Percentiles rank a stretch among this genome's conserved stretches.
These are phyloP conservation scores for Plasmodium malariae DNA, from an alignment of 169 alveolate species.

Conservation along the genomic window DNA sequence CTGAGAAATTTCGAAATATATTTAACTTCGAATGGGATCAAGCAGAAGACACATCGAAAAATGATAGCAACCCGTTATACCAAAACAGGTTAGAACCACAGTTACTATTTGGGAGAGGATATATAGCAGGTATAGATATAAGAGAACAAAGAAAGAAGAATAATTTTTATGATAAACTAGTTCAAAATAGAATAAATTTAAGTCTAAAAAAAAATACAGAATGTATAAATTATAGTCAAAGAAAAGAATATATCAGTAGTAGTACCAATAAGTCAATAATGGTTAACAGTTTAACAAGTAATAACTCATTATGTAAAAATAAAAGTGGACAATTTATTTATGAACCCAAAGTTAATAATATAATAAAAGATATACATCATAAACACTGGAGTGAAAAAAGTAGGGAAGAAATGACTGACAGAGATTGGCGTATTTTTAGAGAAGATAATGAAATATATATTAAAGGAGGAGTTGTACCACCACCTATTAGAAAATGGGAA, in stretches of 20 bases:
- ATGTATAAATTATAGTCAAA: not conserved
- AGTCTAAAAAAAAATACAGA: conserved; percentile 19
- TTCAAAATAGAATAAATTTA: conserved; percentile 78
- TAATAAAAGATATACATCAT: conserved; percentile 59
- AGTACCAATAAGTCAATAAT: not conserved
- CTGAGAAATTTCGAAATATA: conserved; percentile 92
- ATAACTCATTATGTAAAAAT: conserved; percentile 18
- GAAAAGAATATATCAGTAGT: conserved; percentile 14
- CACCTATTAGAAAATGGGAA: conserved; percentile 95
- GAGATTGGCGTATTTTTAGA: conserved; percentile 97
- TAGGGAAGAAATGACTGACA: conserved; percentile 91
- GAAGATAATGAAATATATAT: conserved; percentile 95
- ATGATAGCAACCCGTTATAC: conserved; percentile 92
- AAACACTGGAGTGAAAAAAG: conserved; percentile 93
- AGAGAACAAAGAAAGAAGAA: conserved; percentile 87
- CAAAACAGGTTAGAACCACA: conserved; percentile 91
- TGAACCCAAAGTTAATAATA: conserved; percentile 67
- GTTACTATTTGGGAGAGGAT: conserved; percentile 94
- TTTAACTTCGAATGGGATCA: conserved; percentile 93
- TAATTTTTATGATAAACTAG: conserved; percentile 88
- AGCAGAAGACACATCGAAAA: conserved; percentile 90
- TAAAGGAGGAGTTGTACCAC: conserved; percentile 93
- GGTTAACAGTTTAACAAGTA: not conserved
- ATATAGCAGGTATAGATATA: conserved; percentile 87
- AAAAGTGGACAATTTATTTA: conserved; percentile 49